phyloP scores from a whole-genome alignment of 2,329 filamentous ascomycete species.

The Aureobasidium uvarum region DNA sequence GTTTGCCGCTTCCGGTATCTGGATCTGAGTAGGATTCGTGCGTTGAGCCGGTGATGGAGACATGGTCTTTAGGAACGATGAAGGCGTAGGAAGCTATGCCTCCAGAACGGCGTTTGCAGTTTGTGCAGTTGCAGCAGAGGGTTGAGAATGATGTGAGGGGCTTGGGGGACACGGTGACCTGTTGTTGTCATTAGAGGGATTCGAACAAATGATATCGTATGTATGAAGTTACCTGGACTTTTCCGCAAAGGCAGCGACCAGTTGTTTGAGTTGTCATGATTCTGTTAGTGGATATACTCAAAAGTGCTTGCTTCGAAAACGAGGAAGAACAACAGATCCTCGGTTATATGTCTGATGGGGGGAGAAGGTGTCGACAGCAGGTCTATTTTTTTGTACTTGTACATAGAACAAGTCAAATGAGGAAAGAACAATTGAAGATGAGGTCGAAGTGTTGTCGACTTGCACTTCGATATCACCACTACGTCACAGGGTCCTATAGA shows the following conservation, averaged over 20 bases:
- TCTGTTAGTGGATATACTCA: not conserved
- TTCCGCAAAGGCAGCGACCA: constrained; percentile 24
- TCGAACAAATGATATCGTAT: no score
- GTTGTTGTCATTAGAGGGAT: no score
- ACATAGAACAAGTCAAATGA: not conserved
- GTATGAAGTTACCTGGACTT: constrained; percentile 4
- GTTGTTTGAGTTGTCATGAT: not conserved
- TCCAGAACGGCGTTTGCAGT: constrained; percentile 30
- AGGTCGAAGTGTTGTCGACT: not conserved
- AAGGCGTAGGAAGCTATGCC: constrained; percentile 32
- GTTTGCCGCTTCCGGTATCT: constrained; percentile 30
- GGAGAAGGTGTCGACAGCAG: no score
- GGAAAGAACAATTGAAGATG: not conserved
- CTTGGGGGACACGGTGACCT: constrained; percentile 14
- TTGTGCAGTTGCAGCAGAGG: constrained; percentile 30
- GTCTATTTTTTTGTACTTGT: no score
- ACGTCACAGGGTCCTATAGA: constrained; percentile 3
- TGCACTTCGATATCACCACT: not conserved
- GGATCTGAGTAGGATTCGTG: constrained; percentile 27
- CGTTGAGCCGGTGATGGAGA: constrained; percentile 24
- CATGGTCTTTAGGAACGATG: constrained; percentile 29
- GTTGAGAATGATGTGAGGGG: constrained; percentile 19
- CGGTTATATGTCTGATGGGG: no score
- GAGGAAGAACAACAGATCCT: no score
- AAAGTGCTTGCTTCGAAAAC: not conserved